Percentiles rank a stretch among this genome's conserved stretches.
Evolutionary conservation across 257 asterid genomes (phyloP).

Genomic region (Scutellaria barbata): DNA sequence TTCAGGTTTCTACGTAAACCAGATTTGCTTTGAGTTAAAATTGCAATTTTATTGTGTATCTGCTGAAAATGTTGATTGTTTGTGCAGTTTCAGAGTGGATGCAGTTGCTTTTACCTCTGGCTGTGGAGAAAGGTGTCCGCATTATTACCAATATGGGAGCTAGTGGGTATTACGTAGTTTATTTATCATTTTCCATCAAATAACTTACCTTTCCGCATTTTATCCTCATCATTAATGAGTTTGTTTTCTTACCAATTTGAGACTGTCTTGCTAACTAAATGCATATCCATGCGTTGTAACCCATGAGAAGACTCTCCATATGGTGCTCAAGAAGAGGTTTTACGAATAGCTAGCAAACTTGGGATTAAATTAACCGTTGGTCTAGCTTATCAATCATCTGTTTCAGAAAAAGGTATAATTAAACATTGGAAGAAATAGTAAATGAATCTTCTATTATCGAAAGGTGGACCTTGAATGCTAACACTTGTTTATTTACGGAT

Average conservation of each 20-base stretch:
- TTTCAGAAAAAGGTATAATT: conserved; percentile 63
- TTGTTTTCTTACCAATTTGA: conserved; percentile 3
- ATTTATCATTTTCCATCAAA: conserved; percentile 19
- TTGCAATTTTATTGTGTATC: background rate
- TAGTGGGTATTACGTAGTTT: conserved; percentile 55
- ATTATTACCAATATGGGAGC: conserved; percentile 98
- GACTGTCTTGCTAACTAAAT: conserved; percentile 28
- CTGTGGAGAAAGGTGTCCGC: conserved; percentile 77
- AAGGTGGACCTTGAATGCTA: conserved; percentile 29
- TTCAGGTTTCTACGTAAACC: conserved; percentile 20
- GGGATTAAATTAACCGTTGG: conserved; percentile 71
- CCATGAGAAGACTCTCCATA: conserved; percentile 62
- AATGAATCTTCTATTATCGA: conserved; percentile 25
- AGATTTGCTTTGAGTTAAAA: conserved; percentile 16
- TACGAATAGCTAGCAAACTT: conserved; percentile 63
- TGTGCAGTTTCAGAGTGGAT: conserved; percentile 95
- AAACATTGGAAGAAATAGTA: conserved; percentile 21
- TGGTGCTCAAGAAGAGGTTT: conserved; percentile 86
- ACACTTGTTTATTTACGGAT: conserved; percentile 28
- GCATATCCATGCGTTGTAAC: conserved; percentile 32
- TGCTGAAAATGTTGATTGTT: conserved; percentile 35
- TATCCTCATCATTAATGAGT: background rate
- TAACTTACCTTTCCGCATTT: background rate
- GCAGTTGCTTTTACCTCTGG: conserved; percentile 88
- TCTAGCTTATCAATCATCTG: conserved; percentile 74